Evolutionary conservation across 1,284 basidiomycete species (phyloP).

Genomic region (Termitomyces sp.): DNA sequence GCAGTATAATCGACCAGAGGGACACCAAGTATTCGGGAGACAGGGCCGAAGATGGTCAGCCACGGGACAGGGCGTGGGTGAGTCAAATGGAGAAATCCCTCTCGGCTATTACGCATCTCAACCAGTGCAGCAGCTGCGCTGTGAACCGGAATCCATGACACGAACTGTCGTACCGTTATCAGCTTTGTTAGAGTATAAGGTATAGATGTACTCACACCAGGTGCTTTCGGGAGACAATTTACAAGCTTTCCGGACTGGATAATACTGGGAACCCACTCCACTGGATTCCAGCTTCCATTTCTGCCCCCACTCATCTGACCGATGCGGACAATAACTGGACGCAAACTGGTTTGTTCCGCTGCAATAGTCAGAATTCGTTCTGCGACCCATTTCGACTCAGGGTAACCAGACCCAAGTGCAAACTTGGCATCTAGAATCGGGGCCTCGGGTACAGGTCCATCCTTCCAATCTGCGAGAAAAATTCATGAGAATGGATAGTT

Average conservation of each 20-base stretch:
- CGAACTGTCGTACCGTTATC: neutral
- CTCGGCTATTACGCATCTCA: neutral
- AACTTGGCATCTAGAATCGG: neutral
- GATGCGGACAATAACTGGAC: neutral
- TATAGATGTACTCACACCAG: neutral
- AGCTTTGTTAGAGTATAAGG: neutral
- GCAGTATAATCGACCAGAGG: slow-evolving; percentile 4
- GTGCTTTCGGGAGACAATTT: neutral
- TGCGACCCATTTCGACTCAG: neutral
- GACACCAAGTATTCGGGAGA: neutral
- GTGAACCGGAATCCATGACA: neutral
- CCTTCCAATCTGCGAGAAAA: neutral
- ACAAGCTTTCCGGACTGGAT: neutral
- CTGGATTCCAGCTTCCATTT: neutral
- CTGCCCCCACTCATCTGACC: neutral
- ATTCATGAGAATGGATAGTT: neutral
- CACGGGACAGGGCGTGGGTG: neutral
- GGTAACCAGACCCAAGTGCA: neutral
- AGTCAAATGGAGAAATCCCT: neutral
- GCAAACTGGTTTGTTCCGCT: neutral
- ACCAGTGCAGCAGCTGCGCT: neutral
- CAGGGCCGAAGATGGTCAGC: neutral
- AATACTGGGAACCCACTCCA: neutral
- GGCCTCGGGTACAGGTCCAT: neutral
- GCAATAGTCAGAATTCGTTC: neutral